Base-by-base conservation (phyloP, 75 land plant genomes). In the Picea glauca region DNA sequence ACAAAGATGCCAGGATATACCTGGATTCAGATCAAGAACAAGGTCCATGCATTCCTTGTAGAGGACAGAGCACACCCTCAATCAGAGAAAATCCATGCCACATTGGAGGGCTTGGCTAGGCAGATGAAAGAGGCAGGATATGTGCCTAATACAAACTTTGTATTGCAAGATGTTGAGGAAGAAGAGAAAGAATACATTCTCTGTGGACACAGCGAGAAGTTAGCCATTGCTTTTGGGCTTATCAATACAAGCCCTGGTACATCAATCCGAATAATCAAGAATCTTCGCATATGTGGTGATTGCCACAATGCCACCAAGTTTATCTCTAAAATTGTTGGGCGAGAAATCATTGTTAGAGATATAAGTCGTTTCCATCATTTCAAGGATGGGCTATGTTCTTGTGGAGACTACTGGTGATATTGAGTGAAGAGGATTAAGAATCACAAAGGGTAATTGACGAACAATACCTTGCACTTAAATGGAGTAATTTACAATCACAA, bases 381-480 rank as follows among this genome's bases (percentile, higher is more conserved):
- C 15, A 57, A 59, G 76, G 60, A 75, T 75, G 76, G 76, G 9
- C 6, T 50, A n/a, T 75, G 76, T 57, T 75, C 76, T n/a, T 75
- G 76, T 59, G 33, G 76, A 59, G 76, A 75, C 33, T 75, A 75
- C 18, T 75, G 76, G 76, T 75, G 76, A 75, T 75, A 50, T 50
- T 9, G 56, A 50, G 56, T 50, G 56, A 50, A 50, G 11, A 50
- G 56, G 56, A 9, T 50, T 9, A 50, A 9, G 56, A 50, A 50
- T 50, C 56, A 9, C 56, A 50, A 50, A 1, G 12, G 56, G 12
- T 9, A 9, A 50, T 50, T 9, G 56, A 9, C 11, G 9, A 50
- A 9, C 56, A 50, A 50, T 50, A 50, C 56, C 2, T 50, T 1
- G 56, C 56, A 50, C 12, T 50, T 50, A 50, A 1, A 9, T 50